A percentile compares a stretch with the other conserved stretches of the same genome.
Evolutionary conservation across 2,329 filamentous ascomycete species (phyloP).

Genomic region (Penicillium hesseltinei): DNA sequence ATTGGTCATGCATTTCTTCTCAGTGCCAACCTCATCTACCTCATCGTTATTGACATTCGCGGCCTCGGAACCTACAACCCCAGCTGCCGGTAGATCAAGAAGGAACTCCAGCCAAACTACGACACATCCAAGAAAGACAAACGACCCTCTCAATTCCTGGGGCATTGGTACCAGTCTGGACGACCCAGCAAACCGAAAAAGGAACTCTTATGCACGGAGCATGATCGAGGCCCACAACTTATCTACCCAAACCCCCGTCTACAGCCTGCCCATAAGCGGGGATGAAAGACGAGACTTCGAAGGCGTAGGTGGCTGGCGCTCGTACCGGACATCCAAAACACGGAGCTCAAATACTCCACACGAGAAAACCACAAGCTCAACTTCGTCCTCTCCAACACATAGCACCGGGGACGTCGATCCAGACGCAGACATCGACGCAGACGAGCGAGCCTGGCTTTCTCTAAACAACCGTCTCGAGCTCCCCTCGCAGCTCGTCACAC

Average conservation of each 20-base stretch:
- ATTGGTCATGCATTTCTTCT: slow-evolving; percentile 57
- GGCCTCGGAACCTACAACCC: slow-evolving; percentile 30
- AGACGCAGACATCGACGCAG: slow-evolving; percentile 21
- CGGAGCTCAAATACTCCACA: slow-evolving; percentile 10
- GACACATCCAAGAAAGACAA: slow-evolving; percentile 9
- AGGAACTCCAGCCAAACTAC: slow-evolving; percentile 26
- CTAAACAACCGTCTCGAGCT: slow-evolving; percentile 41
- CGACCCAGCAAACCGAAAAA: slow-evolving; percentile 8
- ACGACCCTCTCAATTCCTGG: slow-evolving; percentile 13
- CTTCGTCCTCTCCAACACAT: slow-evolving; percentile 26
- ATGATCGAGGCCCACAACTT: slow-evolving; percentile 24
- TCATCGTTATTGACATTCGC: slow-evolving; percentile 32
- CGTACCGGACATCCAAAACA: slow-evolving; percentile 15
- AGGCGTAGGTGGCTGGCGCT: slow-evolving; percentile 44
- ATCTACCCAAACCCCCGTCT: slow-evolving; percentile 11
- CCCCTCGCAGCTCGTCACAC: slow-evolving; percentile 31
- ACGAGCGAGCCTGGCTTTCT: slow-evolving; percentile 40
- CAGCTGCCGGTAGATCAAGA: slow-evolving; percentile 20
- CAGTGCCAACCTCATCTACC: slow-evolving; percentile 29
- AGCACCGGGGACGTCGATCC: slow-evolving; percentile 22
- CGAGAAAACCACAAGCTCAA: slow-evolving; percentile 22
- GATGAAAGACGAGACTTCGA: slow-evolving; percentile 44
- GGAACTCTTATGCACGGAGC: slow-evolving; percentile 18
- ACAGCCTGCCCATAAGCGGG: slow-evolving; percentile 30
- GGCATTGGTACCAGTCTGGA: slow-evolving; percentile 2